Evolutionary conservation across 1,284 basidiomycete species (phyloP), one percentile per base, ranked within the genome.

Genomic region (Schizophyllum commune): DNA sequence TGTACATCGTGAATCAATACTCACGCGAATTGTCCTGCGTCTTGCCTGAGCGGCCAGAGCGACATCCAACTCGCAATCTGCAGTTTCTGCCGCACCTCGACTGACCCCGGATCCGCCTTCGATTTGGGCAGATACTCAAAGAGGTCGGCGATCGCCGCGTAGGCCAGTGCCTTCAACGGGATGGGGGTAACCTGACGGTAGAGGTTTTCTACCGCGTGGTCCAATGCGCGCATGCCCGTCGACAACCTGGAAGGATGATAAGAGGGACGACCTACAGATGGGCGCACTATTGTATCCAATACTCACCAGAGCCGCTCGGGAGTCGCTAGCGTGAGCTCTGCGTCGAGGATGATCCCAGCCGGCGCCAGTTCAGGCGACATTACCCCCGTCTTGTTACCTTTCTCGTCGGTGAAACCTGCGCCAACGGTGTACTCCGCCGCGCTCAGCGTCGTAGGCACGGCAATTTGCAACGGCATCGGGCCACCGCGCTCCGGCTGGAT

Each of bases 21-120:
- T 27, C 62, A 84, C 86, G 76, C 77, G 65, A 47, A 47, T 84
- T 81, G 67, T 74, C 78, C 66, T 84, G 84, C 17, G 77, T 63
- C 71, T 79, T 80, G 27, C 27, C 27, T 27, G 59, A 78, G 74
- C 0, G 90, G 89, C 85, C 86, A 92, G 13, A 91, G 70, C 59
- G 86, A 88, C 84, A 89, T 89, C 89, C 89, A 92, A 0, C 86
- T 82, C 0, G 89, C 91, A 34, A 92, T 64, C 70, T 90, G 84
- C 5, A 92, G 77, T 67, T 82, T 85, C 67, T 91, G 88, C 19
- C 92, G 81, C 56, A 79, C 70, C 15, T 79, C 80, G 19, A 92
- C 63, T 63, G 85, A 76, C 20, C 73, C 67, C 0, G 87, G 85
- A 62, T 88, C 72, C 11, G 77, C 79, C 69, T 88, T 89, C 39